phyloP scores from a whole-genome alignment of 257 asterid genomes.

The Solanum pinnatisectum region DNA sequence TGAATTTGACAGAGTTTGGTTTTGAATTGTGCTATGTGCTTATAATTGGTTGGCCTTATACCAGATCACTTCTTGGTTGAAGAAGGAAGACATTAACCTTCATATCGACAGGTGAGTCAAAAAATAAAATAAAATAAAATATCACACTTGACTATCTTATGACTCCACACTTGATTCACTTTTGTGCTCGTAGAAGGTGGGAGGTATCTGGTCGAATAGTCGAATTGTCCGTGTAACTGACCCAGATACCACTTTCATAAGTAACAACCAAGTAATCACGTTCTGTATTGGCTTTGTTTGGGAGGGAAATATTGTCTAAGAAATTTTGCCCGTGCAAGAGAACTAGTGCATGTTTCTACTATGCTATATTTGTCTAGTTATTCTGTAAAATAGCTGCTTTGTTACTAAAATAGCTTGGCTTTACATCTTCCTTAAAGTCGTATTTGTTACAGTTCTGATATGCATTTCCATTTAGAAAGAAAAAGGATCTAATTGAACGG shows the following conservation, averaged over 20 bases:
- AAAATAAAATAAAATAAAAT: neutral
- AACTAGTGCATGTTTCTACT: neutral
- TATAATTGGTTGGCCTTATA: neutral
- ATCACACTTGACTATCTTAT: neutral
- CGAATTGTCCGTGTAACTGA: no score
- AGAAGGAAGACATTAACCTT: neutral
- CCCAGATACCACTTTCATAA: neutral
- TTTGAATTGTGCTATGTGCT: neutral
- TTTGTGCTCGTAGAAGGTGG: neutral
- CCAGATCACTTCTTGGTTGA: neutral
- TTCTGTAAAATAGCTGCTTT: neutral
- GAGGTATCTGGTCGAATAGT: neutral
- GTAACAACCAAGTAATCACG: neutral
- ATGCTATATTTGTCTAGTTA: neutral
- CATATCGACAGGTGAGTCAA: neutral
- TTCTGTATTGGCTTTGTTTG: neutral
- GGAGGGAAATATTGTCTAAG: neutral
- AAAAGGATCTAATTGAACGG: no score
- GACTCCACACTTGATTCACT: neutral
- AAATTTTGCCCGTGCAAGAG: neutral
- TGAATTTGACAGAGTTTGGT: neutral
- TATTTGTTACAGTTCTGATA: neutral
- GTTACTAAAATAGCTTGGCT: neutral
- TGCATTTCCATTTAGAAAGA: no score
- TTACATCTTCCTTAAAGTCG: neutral